A percentile compares a stretch with the other conserved stretches of the same genome.
phyloP scores from a whole-genome alignment of 2,329 filamentous ascomycete species.

The Thielaviopsis punctulata region DNA sequence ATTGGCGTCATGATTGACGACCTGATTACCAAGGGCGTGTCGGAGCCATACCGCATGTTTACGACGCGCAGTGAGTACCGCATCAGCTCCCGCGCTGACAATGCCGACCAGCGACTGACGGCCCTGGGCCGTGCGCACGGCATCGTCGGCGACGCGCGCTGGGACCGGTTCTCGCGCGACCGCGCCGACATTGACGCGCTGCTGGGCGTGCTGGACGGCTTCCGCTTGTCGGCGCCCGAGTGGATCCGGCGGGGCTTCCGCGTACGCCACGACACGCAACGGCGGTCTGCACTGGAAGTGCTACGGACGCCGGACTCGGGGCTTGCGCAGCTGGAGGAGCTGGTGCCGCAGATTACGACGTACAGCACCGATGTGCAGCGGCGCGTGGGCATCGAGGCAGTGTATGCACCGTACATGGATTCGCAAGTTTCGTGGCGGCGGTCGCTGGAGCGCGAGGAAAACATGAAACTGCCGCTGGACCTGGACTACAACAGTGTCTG shows the following conservation, averaged over 20 bases:
- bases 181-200: conserved; percentile 51
- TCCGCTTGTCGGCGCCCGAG: conserved; percentile 38
- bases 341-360: conserved; percentile 37
- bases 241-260: conserved; percentile 58
- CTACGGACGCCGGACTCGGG: conserved; percentile 48
- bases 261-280: conserved; percentile 46
- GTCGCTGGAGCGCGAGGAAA: conserved; percentile 60
- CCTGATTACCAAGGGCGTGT: conserved; percentile 88
- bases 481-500: conserved; percentile 59
- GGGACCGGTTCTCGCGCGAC: conserved; percentile 51
- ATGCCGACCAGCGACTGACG: conserved; percentile 79
- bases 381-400: conserved; percentile 64
- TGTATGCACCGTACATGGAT: conserved; percentile 73
- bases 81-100: conserved; percentile 81
- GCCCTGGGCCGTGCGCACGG: conserved; percentile 59
- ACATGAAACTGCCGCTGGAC: conserved; percentile 50
- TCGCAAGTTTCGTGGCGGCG: conserved; percentile 51
- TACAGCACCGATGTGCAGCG: conserved; percentile 43
- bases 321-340: conserved; percentile 36
- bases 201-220: conserved; percentile 38
- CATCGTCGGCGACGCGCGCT: conserved; percentile 62
- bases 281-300: conserved; percentile 62
- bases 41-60: conserved; percentile 97
- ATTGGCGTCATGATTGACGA: conserved; percentile 99
- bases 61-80: conserved; percentile 90